Conservation (phyloP, 2,329 filamentous ascomycete species). For the Paecilomyces variotii region DNA sequence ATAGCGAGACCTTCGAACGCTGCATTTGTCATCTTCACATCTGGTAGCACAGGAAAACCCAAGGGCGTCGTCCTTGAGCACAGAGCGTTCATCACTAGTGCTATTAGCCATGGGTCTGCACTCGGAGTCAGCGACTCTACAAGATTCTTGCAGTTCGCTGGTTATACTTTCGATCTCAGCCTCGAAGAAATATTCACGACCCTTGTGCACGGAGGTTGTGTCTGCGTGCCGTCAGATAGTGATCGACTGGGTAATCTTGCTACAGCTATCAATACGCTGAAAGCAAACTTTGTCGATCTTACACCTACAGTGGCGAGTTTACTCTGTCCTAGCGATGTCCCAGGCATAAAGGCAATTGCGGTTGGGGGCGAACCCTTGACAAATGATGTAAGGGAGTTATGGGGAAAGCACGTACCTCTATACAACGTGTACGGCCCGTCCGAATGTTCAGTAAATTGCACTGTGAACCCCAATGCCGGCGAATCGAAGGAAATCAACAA, state of each 20-base stretch:
- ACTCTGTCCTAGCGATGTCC: slow-evolving; percentile 27
- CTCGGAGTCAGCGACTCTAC: slow-evolving; percentile 15
- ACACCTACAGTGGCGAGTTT: slow-evolving; percentile 47
- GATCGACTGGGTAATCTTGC: slow-evolving; percentile 39
- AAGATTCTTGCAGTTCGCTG: slow-evolving; percentile 33
- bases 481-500: slow-evolving; percentile 1
- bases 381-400: slow-evolving; percentile 21
- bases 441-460: slow-evolving; percentile 16
- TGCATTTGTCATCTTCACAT: slow-evolving; percentile 28
- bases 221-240: slow-evolving; percentile 45
- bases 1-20: slow-evolving; percentile 11
- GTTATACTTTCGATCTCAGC: slow-evolving; percentile 40
- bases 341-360: slow-evolving; percentile 25
- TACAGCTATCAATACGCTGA: slow-evolving; percentile 39
- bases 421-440: slow-evolving; percentile 25
- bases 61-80: slow-evolving; percentile 33
- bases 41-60: slow-evolving; percentile 21
- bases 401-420: slow-evolving; percentile 20
- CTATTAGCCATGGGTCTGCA: slow-evolving; percentile 18
- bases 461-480: slow-evolving; percentile 4
- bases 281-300: slow-evolving; percentile 46
- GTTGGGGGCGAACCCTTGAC: slow-evolving; percentile 29
- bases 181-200: slow-evolving; percentile 33
- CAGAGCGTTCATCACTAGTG: slow-evolving; percentile 20
- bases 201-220: slow-evolving; percentile 42